phyloP scores from a whole-genome alignment of 257 asterid species.

The Gardenia jasminoides region DNA sequence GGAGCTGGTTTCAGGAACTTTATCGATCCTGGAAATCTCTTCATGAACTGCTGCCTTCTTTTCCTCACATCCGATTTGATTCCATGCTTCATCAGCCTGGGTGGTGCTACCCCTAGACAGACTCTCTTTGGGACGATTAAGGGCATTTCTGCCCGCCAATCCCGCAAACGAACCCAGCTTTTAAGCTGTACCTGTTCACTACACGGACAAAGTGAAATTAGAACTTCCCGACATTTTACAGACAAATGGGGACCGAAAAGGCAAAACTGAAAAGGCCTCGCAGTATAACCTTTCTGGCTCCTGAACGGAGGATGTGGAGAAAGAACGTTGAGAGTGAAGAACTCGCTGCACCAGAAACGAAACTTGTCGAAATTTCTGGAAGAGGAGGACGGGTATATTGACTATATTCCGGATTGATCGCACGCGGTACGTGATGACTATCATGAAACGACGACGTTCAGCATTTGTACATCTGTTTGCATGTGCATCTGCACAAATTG shows the following conservation, averaged over 20 bases:
- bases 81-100: slow-evolving; percentile 21
- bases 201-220: neutral
- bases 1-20: slow-evolving; percentile 62
- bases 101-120: neutral
- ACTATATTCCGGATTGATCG: neutral
- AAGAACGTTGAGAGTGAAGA: neutral
- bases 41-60: slow-evolving; percentile 51
- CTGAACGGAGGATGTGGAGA: neutral
- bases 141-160: slow-evolving; percentile 16
- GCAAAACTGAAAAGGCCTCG: neutral
- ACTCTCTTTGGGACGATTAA: slow-evolving; percentile 21
- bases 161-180: slow-evolving; percentile 21
- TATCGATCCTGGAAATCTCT: slow-evolving; percentile 50
- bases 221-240: neutral
- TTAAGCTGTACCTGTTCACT: neutral
- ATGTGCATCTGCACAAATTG: no score
- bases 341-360: no score
- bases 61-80: slow-evolving; percentile 37
- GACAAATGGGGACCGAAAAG: neutral
- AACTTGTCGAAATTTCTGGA: neutral
- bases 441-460: neutral
- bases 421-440: neutral
- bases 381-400: neutral
- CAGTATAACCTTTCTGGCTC: neutral
- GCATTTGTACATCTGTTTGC: neutral